Percentiles rank a stretch among this genome's conserved stretches.
Conservation (phyloP, 2,329 filamentous ascomycete species). For the Colletotrichum tropicicola region DNA sequence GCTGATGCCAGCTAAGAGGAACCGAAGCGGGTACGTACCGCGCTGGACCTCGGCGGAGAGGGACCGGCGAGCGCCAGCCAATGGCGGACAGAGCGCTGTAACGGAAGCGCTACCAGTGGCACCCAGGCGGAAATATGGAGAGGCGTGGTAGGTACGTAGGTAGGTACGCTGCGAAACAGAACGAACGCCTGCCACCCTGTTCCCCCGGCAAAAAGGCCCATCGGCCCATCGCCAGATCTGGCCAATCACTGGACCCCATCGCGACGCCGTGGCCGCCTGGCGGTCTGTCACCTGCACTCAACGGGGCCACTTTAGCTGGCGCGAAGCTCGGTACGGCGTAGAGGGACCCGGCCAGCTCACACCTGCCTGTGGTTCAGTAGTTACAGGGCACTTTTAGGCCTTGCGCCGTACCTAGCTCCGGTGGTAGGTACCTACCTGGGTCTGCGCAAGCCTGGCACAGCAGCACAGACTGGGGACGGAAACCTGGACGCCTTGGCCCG, state of each 20-base stretch:
- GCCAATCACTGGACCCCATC: constrained; percentile 10
- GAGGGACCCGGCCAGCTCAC: neutral
- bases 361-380: neutral
- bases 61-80: constrained; percentile 16
- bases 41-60: constrained; percentile 30
- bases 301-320: constrained; percentile 10
- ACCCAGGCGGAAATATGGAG: constrained; percentile 29
- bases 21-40: neutral
- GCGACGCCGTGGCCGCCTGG: constrained; percentile 3
- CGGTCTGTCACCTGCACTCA: constrained; percentile 27
- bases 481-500: constrained; percentile 18
- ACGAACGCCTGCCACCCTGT: constrained; percentile 27
- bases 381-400: neutral
- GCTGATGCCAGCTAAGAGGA: neutral
- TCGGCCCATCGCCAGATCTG: neutral
- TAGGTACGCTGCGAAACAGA: constrained; percentile 30
- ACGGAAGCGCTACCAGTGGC: constrained; percentile 25
- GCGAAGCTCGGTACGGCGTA: constrained; percentile 23
- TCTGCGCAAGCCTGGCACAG: neutral
- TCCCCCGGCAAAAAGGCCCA: constrained; percentile 16
- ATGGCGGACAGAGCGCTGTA: constrained; percentile 27
- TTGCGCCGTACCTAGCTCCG: neutral
- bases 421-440: neutral
- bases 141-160: no score
- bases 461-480: constrained; percentile 12